Base-by-base conservation (phyloP, 352 stramenopile genomes). In the Phytophthora citricola region DNA sequence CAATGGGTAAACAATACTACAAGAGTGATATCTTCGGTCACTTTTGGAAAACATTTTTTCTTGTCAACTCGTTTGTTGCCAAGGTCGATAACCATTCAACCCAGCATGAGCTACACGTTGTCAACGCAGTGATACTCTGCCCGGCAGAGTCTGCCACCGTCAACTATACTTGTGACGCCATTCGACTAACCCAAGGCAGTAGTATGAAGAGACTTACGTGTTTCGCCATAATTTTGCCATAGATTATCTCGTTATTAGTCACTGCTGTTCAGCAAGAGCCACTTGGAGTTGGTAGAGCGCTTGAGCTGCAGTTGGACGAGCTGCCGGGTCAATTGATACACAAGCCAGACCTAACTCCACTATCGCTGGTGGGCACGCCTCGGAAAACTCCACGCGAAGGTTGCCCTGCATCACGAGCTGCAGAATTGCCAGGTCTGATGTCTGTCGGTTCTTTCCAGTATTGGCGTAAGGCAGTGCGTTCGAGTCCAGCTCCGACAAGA, bases 401-500 rank as follows among this genome's bases (percentile, higher is more conserved):
- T 49, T 63, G 2, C 68, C 71, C 15, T 57, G 39, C 49, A 71
- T 63, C 22, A 77, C 59, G 14, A 75, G 63, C 20, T 76, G 58
- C 5, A 79, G 40, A 53, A 77, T 43, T 7, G 55, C 64, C 14
- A 71, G 43, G 14, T 79, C 68, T 1, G 71, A 68, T 11, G 58
- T 47, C 26, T 63, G 61, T 4, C 57, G 54, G 15, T 58, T 39
- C 40, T 47, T 22, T 20, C 50, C 44, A n/a, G 41, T 52, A 40
- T 62, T 46, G 8, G 65, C 57, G n/a, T 78, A 80, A 10, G 65
- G 59, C 26, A 73, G 27, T 2, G 41, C 41, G 34, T 76, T 65
- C 10, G 58, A 58, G 24, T 78, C 73, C 10, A 81, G 27, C 26
- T 81, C 69, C 5, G 49, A 66, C 20, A 81, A 38, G 17, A 80